These are phyloP conservation scores for Cyphellophora europaea DNA, from an alignment of 2,329 filamentous ascomycete species.

Conservation along the genomic window DNA sequence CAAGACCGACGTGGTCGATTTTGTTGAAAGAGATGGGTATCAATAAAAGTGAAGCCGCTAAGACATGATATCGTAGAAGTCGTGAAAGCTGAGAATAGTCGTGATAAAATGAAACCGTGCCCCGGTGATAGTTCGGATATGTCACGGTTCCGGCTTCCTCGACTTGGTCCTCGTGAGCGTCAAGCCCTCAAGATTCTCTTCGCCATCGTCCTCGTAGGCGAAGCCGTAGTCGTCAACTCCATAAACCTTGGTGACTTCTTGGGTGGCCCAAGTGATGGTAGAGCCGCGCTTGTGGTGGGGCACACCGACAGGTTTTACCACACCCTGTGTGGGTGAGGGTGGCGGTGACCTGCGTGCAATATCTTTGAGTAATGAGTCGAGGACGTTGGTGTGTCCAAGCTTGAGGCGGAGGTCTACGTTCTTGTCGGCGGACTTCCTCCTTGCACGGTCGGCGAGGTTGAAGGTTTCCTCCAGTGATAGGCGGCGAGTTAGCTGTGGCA, in stretches of 20 bases:
- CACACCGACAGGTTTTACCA: slow-evolving; percentile 5
- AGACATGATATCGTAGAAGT: slow-evolving; percentile 1
- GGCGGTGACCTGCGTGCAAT: slow-evolving; percentile 17
- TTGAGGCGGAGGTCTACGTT: slow-evolving; percentile 13
- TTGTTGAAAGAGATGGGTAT: no score
- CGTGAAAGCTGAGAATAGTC: no score
- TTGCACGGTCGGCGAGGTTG: slow-evolving; percentile 15
- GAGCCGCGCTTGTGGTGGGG: slow-evolving; percentile 7
- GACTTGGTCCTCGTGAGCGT: slow-evolving; percentile 16
- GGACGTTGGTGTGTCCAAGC: slow-evolving; percentile 17
- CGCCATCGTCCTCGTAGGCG: slow-evolving; percentile 15
- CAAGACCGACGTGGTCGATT: no score
- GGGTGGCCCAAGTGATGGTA: slow-evolving; percentile 16
- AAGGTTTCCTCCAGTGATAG: slow-evolving; percentile 18
- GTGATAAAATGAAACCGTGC: no score
- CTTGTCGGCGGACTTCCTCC: slow-evolving; percentile 15
- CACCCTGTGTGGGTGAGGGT: slow-evolving; percentile 17
- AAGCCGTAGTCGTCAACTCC: slow-evolving; percentile 18
- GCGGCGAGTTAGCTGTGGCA: no score
- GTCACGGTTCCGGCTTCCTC: slow-evolving; percentile 8
- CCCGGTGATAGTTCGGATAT: no score
- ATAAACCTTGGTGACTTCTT: slow-evolving; percentile 10
- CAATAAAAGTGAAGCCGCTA: no score
- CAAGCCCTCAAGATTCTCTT: slow-evolving; percentile 15
- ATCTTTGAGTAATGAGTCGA: slow-evolving; percentile 16